These are phyloP conservation scores for Parasarocladium wereldwijsianum DNA, from an alignment of 2,329 filamentous ascomycete genomes.

Conservation along the genomic window DNA sequence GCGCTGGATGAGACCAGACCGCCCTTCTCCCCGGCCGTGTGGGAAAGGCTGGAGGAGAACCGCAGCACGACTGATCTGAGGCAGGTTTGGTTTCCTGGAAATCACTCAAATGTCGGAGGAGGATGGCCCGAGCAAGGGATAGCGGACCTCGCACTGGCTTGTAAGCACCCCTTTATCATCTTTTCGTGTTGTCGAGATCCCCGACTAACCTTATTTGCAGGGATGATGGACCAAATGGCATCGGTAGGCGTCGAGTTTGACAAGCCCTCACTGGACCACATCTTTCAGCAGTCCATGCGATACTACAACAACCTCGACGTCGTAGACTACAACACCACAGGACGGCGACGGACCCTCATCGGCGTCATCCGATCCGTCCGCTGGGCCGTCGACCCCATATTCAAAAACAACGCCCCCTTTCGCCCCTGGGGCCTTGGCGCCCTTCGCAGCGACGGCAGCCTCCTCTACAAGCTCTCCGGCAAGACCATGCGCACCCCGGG, in stretches of 20 bases:
- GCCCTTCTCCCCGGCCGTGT: slow-evolving; percentile 40
- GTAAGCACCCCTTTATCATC: slow-evolving; percentile 12
- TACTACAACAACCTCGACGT: slow-evolving; percentile 15
- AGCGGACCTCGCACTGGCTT: slow-evolving; percentile 22
- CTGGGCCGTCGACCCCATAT: slow-evolving; percentile 36
- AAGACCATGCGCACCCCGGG: slow-evolving; percentile 29
- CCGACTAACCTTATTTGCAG: too few species aligned
- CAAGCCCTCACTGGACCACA: slow-evolving; percentile 22
- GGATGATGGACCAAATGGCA: slow-evolving; percentile 42
- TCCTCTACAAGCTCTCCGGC: slow-evolving; percentile 29
- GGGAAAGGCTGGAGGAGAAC: slow-evolving; percentile 28
- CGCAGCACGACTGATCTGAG: slow-evolving; percentile 24
- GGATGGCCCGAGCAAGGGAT: slow-evolving; percentile 38
- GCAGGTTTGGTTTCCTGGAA: slow-evolving; percentile 41
- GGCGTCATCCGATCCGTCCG: slow-evolving; percentile 7
- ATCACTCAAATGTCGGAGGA: slow-evolving; percentile 38
- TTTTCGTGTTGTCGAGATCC: neutral
- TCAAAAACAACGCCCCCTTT: slow-evolving; percentile 28
- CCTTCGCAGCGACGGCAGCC: slow-evolving; percentile 22
- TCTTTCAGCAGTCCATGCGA: slow-evolving; percentile 19
- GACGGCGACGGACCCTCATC: too few species aligned
- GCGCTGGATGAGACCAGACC: slow-evolving; percentile 41
- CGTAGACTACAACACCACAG: slow-evolving; percentile 4
- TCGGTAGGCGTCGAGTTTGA: slow-evolving; percentile 37
- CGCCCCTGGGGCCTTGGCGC: slow-evolving; percentile 32